Conservation (phyloP, 306 rosid genomes). For the Vicia sativa region DNA sequence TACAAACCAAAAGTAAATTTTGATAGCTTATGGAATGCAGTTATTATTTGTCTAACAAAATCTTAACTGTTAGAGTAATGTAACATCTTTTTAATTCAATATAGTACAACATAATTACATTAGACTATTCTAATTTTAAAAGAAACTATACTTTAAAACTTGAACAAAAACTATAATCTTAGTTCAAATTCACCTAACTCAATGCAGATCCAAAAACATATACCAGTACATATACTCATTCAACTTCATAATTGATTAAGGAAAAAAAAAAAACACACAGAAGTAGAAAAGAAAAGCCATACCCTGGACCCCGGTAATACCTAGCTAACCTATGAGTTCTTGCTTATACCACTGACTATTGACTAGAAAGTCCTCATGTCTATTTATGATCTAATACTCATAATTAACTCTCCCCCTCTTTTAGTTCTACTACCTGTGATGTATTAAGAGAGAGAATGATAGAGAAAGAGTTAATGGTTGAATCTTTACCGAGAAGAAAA, state of each 20-base stretch:
- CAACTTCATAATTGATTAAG: not conserved
- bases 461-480: conserved; percentile 40
- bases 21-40: not conserved
- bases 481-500: conserved; percentile 51
- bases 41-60: too few relatives aligned
- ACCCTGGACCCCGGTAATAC: conserved; percentile 22
- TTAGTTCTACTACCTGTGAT: conserved; percentile 10
- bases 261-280: not conserved
- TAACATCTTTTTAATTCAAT: too few relatives aligned
- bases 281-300: not conserved
- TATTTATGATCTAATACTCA: conserved; percentile 43
- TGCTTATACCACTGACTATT: conserved; percentile 29
- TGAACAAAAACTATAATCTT: too few relatives aligned
- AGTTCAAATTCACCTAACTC: too few relatives aligned
- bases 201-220: too few relatives aligned
- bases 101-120: too few relatives aligned
- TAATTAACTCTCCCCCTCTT: conserved; percentile 28
- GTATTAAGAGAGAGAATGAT: conserved; percentile 20
- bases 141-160: too few relatives aligned
- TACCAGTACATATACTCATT: not conserved
- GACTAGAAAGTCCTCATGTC: conserved; percentile 34
- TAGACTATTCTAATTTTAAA: too few relatives aligned
- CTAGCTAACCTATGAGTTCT: conserved; percentile 9
- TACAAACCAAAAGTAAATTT: too few relatives aligned
- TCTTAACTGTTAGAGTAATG: not conserved